Percentiles rank a stretch among this genome's conserved stretches.
Conservation (phyloP, 1,284 basidiomycete species). For the Veloboletus limbatus region DNA sequence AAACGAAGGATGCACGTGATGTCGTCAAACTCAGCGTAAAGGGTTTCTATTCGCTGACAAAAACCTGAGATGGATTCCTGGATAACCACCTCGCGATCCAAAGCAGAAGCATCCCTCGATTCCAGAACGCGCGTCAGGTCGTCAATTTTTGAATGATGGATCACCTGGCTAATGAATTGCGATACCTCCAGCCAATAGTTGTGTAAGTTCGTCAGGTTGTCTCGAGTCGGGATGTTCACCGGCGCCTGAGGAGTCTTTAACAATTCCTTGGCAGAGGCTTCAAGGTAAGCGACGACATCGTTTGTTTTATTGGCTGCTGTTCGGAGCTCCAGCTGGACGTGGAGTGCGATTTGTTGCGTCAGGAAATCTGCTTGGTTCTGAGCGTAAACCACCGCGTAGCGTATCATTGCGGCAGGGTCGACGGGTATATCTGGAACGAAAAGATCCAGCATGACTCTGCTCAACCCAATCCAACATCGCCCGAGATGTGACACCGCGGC, state of each 20-base stretch:
- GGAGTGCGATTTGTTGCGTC: conserved; percentile 53
- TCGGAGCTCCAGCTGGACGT: conserved; percentile 56
- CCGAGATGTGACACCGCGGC: conserved; percentile 40
- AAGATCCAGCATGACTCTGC: conserved; percentile 61
- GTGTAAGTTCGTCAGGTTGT: conserved; percentile 62
- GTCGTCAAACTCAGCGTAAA: conserved; percentile 67
- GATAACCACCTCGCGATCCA: conserved; percentile 54
- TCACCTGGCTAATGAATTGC: conserved; percentile 63
- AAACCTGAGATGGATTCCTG: conserved; percentile 69
- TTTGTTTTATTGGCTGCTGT: conserved; percentile 63
- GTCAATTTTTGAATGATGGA: conserved; percentile 47
- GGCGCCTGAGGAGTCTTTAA: conserved; percentile 22
- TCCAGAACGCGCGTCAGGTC: conserved; percentile 38
- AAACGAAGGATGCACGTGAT: conserved; percentile 65
- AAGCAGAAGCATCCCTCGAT: conserved; percentile 37
- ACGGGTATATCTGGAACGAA: conserved; percentile 85
- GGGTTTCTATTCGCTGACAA: conserved; percentile 52
- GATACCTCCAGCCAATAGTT: conserved; percentile 82
- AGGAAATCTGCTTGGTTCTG: conserved; percentile 48
- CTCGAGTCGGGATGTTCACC: conserved; percentile 34
- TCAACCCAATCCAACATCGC: conserved; percentile 64
- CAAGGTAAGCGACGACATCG: conserved; percentile 45
- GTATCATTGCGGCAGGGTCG: conserved; percentile 79
- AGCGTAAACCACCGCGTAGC: conserved; percentile 51
- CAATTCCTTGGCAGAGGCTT: conserved; percentile 37